Percentiles rank a stretch among this genome's conserved stretches.
Evolutionary conservation across 163 green algal species (phyloP).

Genomic region (Chloroidium sp.): DNA sequence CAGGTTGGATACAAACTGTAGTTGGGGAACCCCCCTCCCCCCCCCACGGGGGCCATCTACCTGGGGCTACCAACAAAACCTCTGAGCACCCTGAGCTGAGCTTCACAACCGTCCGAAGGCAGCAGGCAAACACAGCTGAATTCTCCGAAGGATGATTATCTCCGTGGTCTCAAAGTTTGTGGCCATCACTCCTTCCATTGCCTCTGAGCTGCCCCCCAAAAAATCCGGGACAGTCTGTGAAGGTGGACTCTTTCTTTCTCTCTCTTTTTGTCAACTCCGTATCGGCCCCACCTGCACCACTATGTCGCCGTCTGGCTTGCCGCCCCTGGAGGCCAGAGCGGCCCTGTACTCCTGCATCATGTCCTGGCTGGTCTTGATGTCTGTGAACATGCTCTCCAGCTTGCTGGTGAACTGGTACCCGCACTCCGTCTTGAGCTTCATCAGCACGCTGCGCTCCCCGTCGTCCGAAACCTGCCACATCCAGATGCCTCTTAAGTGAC

Average conservation of each 20-base stretch:
- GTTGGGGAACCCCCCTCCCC: too few relatives aligned
- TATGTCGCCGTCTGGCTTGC: conserved; percentile 49
- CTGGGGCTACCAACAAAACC: too few relatives aligned
- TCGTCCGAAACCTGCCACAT: conserved; percentile 54
- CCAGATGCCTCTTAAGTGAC: too few relatives aligned
- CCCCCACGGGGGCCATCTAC: too few relatives aligned
- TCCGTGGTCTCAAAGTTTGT: too few relatives aligned
- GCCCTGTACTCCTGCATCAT: conserved; percentile 72
- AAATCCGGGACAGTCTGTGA: not conserved
- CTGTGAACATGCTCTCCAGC: conserved; percentile 98
- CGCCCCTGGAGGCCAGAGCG: conserved; percentile 12
- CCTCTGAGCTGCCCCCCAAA: not conserved
- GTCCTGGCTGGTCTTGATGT: conserved; percentile 89
- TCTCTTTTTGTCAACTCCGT: not conserved
- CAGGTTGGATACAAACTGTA: too few relatives aligned
- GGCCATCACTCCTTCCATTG: too few relatives aligned
- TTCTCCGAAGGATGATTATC: too few relatives aligned
- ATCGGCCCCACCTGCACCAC: conserved; percentile 61
- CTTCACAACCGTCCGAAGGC: too few relatives aligned
- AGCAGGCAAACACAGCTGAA: too few relatives aligned
- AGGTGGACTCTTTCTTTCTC: not conserved
- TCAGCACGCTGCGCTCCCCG: conserved; percentile 84
- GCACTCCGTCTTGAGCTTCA: conserved; percentile 97
- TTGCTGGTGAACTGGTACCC: conserved; percentile 93
- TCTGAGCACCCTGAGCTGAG: too few relatives aligned